These are phyloP conservation scores for Microascus cirrosus DNA, from an alignment of 2,329 filamentous ascomycete species.

Conservation along the genomic window DNA sequence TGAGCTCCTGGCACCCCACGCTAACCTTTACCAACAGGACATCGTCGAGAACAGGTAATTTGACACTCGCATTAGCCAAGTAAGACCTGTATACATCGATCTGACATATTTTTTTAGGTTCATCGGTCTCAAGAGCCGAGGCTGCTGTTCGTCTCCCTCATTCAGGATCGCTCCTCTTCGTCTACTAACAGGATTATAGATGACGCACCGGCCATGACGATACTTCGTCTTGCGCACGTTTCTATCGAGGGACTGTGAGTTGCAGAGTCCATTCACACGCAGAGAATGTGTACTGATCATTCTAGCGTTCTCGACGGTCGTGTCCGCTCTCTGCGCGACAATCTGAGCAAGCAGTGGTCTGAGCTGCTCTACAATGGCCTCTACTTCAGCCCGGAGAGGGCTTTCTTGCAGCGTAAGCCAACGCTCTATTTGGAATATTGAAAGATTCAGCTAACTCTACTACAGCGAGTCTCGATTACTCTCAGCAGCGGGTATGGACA, in stretches of 20 bases:
- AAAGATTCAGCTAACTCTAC: conserved; percentile 4
- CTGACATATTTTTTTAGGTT: conserved; percentile 3
- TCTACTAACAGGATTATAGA: background rate
- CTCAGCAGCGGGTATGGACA: background rate
- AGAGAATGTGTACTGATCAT: conserved; percentile 14
- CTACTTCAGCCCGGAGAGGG: conserved; percentile 28
- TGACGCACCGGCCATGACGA: conserved; percentile 19
- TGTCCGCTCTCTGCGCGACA: conserved; percentile 40
- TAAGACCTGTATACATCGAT: background rate
- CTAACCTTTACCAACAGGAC: conserved; percentile 16
- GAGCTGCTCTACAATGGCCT: conserved; percentile 36
- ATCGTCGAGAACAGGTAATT: conserved; percentile 32
- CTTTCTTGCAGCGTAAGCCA: conserved; percentile 50
- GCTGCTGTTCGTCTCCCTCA: conserved; percentile 36
- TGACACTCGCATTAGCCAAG: background rate
- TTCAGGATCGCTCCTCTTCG: background rate
- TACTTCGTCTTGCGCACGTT: conserved; percentile 7
- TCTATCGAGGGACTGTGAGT: background rate
- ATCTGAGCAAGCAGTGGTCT: conserved; percentile 34
- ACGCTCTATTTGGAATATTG: conserved; percentile 42
- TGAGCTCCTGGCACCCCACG: background rate
- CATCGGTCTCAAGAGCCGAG: conserved; percentile 24
- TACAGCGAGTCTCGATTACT: background rate
- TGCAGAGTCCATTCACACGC: background rate
- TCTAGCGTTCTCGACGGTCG: conserved; percentile 42